Evolutionary conservation across 345 rosid species (phyloP).

Genomic region (Populus nigra): DNA sequence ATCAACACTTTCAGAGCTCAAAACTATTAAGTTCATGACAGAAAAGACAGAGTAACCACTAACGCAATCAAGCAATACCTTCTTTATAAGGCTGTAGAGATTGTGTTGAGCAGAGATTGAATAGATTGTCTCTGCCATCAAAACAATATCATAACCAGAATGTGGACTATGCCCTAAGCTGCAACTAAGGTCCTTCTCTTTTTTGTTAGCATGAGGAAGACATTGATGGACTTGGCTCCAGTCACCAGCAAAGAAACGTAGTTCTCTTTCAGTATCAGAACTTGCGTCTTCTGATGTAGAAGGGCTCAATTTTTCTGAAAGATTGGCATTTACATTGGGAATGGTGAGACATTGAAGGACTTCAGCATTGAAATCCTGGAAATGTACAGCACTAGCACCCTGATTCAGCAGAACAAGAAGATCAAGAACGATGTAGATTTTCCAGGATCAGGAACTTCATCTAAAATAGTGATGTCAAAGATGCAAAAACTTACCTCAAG

Average conservation of each 20-base stretch:
- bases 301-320: constrained; percentile 25
- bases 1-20: constrained; percentile 19
- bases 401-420: constrained; percentile 27
- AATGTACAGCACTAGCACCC: constrained; percentile 70
- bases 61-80: constrained; percentile 34
- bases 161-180: constrained; percentile 20
- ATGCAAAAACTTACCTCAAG: constrained; percentile 52
- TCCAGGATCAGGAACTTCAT: constrained; percentile 3
- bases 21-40: neutral
- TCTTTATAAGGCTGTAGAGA: constrained; percentile 70
- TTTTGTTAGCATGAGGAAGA: constrained; percentile 46
- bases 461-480: neutral
- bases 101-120: constrained; percentile 60
- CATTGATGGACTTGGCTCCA: constrained; percentile 71
- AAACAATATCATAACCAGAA: constrained; percentile 66
- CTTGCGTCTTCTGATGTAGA: constrained; percentile 15
- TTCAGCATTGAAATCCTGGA: constrained; percentile 92
- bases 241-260: constrained; percentile 79
- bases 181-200: constrained; percentile 27
- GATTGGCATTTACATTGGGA: constrained; percentile 65
- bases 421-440: constrained; percentile 6
- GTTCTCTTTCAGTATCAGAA: constrained; percentile 21
- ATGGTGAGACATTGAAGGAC: constrained; percentile 79
- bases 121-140: constrained; percentile 93
- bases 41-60: neutral